These are phyloP conservation scores for Leccinum imitatum DNA, from an alignment of 768 basidiomycete species.

Conservation along the genomic window DNA sequence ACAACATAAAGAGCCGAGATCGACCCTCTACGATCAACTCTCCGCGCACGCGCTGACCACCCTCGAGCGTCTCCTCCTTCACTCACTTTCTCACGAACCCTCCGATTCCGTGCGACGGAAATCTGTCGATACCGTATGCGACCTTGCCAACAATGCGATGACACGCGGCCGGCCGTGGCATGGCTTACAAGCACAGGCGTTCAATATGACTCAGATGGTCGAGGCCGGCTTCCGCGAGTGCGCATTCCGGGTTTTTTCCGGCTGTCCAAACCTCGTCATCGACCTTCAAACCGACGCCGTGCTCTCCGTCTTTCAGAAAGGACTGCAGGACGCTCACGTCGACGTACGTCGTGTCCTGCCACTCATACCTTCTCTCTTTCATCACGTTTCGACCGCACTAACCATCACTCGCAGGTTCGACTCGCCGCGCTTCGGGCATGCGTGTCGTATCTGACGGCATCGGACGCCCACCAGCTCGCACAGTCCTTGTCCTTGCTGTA, in stretches of 20 bases:
- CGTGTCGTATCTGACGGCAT: constrained; percentile 64
- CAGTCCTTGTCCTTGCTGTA: constrained; percentile 61
- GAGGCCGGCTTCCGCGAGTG: constrained; percentile 48
- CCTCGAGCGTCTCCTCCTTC: constrained; percentile 70
- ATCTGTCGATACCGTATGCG: constrained; percentile 72
- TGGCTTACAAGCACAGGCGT: constrained; percentile 69
- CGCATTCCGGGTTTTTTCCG: constrained; percentile 71
- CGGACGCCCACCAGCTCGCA: constrained; percentile 58
- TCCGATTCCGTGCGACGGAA: constrained; percentile 61
- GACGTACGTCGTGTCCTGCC: constrained; percentile 45
- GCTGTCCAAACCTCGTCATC: constrained; percentile 73
- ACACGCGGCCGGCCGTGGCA: constrained; percentile 78
- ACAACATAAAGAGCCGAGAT: constrained; percentile 37
- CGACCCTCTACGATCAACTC: constrained; percentile 77
- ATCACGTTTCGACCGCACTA: background rate
- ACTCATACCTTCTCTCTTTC: background rate
- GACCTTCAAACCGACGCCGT: constrained; percentile 74
- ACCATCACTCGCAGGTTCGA: constrained; percentile 50
- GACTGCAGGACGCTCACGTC: constrained; percentile 63
- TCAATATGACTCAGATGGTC: constrained; percentile 53
- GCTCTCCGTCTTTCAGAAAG: constrained; percentile 61
- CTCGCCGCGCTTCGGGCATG: constrained; percentile 70
- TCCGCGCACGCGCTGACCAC: constrained; percentile 62
- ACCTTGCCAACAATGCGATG: constrained; percentile 76
- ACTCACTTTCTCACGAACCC: constrained; percentile 64